These are phyloP conservation scores for Agastache rugosa DNA, from an alignment of 257 asterid genomes.

Conservation along the genomic window DNA sequence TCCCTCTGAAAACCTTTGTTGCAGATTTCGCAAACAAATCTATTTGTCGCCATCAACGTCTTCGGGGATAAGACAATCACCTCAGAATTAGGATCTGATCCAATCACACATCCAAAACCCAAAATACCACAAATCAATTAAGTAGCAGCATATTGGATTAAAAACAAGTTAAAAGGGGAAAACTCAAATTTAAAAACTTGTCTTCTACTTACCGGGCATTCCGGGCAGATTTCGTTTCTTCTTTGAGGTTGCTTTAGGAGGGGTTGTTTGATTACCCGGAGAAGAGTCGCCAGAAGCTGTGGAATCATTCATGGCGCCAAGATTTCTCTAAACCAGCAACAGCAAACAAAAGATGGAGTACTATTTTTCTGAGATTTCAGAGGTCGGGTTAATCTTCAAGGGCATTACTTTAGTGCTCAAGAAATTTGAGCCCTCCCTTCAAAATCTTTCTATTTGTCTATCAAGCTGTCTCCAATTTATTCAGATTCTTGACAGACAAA, in stretches of 20 bases:
- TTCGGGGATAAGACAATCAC: conserved; percentile 83
- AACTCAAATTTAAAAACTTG: background rate
- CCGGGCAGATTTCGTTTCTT: conserved; percentile 89
- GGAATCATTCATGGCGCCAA: conserved; percentile 54
- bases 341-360: background rate
- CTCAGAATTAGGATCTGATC: conserved; percentile 86
- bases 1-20: conserved; percentile 86
- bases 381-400: conserved; percentile 29
- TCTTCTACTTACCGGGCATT: conserved; percentile 72
- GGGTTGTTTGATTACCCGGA: conserved; percentile 46
- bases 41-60: conserved; percentile 71
- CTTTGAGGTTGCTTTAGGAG: conserved; percentile 54
- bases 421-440: conserved; percentile 8
- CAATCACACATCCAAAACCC: conserved; percentile 13
- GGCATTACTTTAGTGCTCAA: conserved; percentile 18
- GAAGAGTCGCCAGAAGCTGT: conserved; percentile 60
- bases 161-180: background rate
- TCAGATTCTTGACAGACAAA: too few relatives aligned
- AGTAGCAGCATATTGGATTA: background rate
- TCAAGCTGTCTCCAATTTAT: background rate
- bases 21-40: conserved; percentile 90
- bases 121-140: background rate
- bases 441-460: background rate
- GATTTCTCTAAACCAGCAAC: conserved; percentile 8
- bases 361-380: conserved; percentile 11